These are phyloP conservation scores for Cladosporium austrohemisphaericum DNA, from an alignment of 2,329 filamentous ascomycete species.

Conservation along the genomic window DNA sequence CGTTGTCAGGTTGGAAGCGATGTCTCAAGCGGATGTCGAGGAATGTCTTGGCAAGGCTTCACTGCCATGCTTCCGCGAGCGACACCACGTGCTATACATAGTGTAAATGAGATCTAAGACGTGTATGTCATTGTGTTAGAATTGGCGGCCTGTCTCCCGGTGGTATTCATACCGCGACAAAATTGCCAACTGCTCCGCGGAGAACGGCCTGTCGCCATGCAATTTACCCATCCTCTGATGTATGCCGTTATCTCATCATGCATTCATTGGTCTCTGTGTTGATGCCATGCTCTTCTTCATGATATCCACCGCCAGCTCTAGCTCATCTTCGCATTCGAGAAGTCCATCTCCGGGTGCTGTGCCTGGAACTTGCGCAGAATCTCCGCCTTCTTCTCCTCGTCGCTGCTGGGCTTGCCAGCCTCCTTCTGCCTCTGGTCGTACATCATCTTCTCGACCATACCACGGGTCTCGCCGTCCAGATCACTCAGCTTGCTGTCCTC, in stretches of 20 bases:
- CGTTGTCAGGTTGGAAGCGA: constrained; percentile 1
- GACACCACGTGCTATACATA: neutral
- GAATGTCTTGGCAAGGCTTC: constrained; percentile 1
- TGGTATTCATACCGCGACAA: too few species aligned
- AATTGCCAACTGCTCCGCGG: too few species aligned
- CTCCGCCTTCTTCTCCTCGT: constrained; percentile 93
- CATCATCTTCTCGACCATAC: constrained; percentile 99
- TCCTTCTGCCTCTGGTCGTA: constrained; percentile 98
- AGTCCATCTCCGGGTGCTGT: constrained; percentile 71
- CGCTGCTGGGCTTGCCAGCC: constrained; percentile 78
- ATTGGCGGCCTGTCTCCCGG: too few species aligned
- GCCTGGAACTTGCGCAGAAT: constrained; percentile 85
- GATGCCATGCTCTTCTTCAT: too few species aligned
- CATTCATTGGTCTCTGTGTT: too few species aligned
- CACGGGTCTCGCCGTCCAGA: constrained; percentile 87
- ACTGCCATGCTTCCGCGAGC: neutral
- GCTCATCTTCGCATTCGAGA: constrained; percentile 59
- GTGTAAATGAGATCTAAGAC: too few species aligned
- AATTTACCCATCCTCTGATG: too few species aligned
- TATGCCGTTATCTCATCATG: too few species aligned
- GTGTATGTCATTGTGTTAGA: too few species aligned
- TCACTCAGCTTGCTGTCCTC: constrained; percentile 90
- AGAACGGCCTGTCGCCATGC: too few species aligned
- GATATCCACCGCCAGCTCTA: too few species aligned
- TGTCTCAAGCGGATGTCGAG: neutral